phyloP scores from a whole-genome alignment of 78 protist genomes.

The slime mould (Dictyostelium discoideum) region dicty_2.7 NC_007090.3:4082001-4082500 shows the following conservation, averaged over 20 bases:
- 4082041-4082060: constrained; percentile 75
- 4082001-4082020: constrained; percentile 36
- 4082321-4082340: constrained; percentile 43
- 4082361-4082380: constrained; percentile 60
- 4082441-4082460: constrained; percentile 66
- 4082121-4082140: constrained; percentile 52
- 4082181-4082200: constrained; percentile 38
- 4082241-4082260: constrained; percentile 49
- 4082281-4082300: constrained; percentile 30
- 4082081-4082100: constrained; percentile 66
- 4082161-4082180: constrained; percentile 15
- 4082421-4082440: constrained; percentile 56
- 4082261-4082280: not conserved
- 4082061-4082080: constrained; percentile 67
- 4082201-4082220: constrained; percentile 55
- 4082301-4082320: constrained; percentile 27
- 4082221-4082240: constrained; percentile 66
- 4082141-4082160: constrained; percentile 60
- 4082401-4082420: constrained; percentile 51
- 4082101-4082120: constrained; percentile 41
- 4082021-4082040: constrained; percentile 67
- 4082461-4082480: constrained; percentile 43
- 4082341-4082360: constrained; percentile 75
- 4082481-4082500: constrained; percentile 61
- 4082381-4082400: constrained; percentile 55